These are phyloP conservation scores for Bolboschoenoplectus hybrid DNA, from an alignment of 202 grass and related monocot species.

Conservation along the genomic window DNA sequence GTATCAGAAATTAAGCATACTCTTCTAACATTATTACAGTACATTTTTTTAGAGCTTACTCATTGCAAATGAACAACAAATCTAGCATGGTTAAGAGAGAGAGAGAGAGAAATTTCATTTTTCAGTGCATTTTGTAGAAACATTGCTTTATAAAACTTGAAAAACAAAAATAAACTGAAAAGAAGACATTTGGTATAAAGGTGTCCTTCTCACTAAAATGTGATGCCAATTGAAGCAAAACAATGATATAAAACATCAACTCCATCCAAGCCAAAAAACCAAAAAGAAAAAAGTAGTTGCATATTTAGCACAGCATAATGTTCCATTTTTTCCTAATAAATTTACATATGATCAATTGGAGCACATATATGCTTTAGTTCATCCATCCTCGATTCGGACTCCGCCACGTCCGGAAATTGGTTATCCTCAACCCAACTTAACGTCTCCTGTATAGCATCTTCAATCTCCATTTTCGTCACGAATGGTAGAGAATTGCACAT, in stretches of 20 bases:
- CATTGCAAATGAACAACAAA: no score
- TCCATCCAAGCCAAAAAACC: background rate
- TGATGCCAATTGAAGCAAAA: no score
- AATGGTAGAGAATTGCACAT: background rate
- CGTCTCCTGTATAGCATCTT: background rate
- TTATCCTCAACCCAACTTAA: conserved; percentile 30
- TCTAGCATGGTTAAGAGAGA: no score
- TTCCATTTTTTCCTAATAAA: background rate
- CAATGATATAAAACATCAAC: background rate
- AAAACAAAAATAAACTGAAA: background rate
- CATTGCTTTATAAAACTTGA: background rate
- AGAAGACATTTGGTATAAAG: no score
- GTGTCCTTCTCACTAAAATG: no score
- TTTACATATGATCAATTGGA: conserved; percentile 12
- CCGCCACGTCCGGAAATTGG: background rate
- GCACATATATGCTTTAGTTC: conserved; percentile 6
- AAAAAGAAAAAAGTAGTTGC: background rate
- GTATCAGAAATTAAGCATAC: no score
- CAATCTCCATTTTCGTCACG: conserved; percentile 4
- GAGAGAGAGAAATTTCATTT: background rate
- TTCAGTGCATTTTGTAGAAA: background rate
- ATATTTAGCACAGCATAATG: background rate
- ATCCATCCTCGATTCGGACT: conserved; percentile 27
- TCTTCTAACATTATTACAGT: no score
- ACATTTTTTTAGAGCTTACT: no score